Conservation (phyloP, 164 flowering plant genomes). For the Annona cherimola region DNA sequence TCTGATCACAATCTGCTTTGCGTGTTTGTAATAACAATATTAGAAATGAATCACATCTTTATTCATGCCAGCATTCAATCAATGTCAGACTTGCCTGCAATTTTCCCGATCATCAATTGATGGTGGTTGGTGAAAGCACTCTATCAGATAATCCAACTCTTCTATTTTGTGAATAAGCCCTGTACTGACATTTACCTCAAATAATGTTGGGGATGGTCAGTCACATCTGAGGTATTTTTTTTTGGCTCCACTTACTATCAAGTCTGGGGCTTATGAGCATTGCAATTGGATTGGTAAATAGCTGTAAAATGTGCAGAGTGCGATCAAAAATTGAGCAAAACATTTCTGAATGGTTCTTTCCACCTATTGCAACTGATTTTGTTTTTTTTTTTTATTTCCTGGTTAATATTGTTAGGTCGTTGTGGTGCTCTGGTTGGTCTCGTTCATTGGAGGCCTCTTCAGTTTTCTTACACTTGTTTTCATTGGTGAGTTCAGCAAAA, state of each 20-base stretch:
- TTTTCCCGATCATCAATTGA: not conserved
- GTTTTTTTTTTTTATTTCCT: not conserved
- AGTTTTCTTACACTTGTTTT: slow-evolving; percentile 70
- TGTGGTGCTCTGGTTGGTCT: slow-evolving; percentile 46
- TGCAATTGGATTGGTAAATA: not conserved
- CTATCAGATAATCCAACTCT: not conserved
- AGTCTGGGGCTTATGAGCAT: not conserved
- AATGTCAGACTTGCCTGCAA: not conserved
- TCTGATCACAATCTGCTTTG: slow-evolving; percentile 12
- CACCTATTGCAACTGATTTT: not conserved
- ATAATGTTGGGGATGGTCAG: not conserved
- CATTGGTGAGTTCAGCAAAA: slow-evolving; percentile 47
- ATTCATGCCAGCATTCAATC: not conserved
- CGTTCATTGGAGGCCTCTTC: slow-evolving; percentile 67
- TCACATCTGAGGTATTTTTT: not conserved
- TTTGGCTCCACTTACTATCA: not conserved
- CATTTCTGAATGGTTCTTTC: not conserved
- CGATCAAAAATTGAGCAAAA: not conserved
- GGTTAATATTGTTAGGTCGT: slow-evolving; percentile 44
- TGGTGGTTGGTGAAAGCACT: not conserved
- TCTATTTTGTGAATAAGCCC: not conserved
- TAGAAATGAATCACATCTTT: not conserved
- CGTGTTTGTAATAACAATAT: not conserved
- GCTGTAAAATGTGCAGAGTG: not conserved
- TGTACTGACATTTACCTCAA: too few species aligned